These are phyloP conservation scores for Podospora anserina DNA, from an alignment of 495 filamentous ascomycete species.

Conservation along the genomic window DNA sequence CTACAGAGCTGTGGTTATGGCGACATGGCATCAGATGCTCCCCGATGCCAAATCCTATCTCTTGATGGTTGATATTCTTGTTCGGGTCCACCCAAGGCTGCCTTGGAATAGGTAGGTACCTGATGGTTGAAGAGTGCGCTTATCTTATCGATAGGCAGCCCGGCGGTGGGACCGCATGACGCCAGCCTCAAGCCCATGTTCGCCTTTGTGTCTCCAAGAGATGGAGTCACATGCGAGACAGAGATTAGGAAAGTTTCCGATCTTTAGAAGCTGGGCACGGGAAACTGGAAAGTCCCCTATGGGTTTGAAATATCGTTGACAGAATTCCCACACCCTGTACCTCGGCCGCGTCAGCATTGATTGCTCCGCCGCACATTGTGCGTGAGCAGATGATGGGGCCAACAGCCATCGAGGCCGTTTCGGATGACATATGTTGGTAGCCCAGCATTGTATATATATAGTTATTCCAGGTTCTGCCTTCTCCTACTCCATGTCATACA, in stretches of 20 bases:
- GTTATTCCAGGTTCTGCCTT: no score
- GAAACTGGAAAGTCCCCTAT: no score
- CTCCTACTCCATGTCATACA: background rate
- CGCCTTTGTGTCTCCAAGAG: background rate
- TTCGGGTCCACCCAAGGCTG: background rate
- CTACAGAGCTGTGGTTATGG: background rate
- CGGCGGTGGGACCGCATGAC: background rate
- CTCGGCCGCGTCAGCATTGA: no score
- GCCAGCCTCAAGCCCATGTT: constrained; percentile 1
- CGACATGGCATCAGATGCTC: background rate
- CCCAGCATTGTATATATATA: no score
- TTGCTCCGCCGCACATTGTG: background rate
- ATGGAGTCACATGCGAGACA: constrained; percentile 2
- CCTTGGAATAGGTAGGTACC: no score
- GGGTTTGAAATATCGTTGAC: no score
- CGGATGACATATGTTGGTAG: background rate
- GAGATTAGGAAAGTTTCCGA: background rate
- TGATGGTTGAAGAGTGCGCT: background rate
- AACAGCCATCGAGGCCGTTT: background rate
- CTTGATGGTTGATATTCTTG: no score
- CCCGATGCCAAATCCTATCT: background rate
- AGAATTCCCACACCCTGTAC: no score
- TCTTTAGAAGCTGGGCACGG: background rate
- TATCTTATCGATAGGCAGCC: constrained; percentile 5
- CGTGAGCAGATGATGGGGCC: background rate